Base-by-base conservation (phyloP, 345 rosid species). In the Brassica incana region DNA sequence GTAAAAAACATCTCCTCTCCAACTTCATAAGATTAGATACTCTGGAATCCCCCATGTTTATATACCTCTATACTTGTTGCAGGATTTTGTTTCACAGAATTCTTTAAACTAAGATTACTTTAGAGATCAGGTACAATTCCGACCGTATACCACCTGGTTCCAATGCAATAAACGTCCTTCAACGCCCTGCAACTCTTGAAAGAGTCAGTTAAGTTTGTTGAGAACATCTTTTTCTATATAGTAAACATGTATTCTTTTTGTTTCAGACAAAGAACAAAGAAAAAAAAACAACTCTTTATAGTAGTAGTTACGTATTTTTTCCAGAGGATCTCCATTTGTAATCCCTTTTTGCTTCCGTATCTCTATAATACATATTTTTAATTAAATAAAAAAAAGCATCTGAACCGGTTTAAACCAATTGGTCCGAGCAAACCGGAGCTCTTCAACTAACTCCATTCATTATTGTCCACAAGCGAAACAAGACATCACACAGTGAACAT, bases 171-270 rank as follows among this genome's bases (percentile, higher is more conserved):
- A 75, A 69, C 67, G 48, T 72, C 77, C 75, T 71, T 71, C n/a
- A 8, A 72, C 18, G 38, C 35, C 45, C 48, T 33, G 8, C 78
- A 72, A 16, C 54, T 72, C 36, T 40, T 56, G 15, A 43, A 72
- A 78, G 74, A 62, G 78, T 79, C 71, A 54, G 78, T 80, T 74
- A 79, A 80, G 76, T 80, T 74, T 48, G 75, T 80, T 80, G 5
- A 79, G 69, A 67, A 72, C 38, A 16, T 59, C 62, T 38, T 8
- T 64, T 67, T 14, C 30, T 60, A 10, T 59, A 3, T 60, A 73
- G 65, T 16, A 73, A 67, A 73, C 69, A 12, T 79, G 78, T 79
- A 79, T 79, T 79, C 74, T 79, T 79, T 73, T 79, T 11, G 4
- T 4, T 12, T 29, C 50, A 67, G 12, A 67, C 68, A 79, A 56